Evolutionary conservation across 768 basidiomycete genomes (phyloP).

Genomic region (Lactarius quietus): DNA sequence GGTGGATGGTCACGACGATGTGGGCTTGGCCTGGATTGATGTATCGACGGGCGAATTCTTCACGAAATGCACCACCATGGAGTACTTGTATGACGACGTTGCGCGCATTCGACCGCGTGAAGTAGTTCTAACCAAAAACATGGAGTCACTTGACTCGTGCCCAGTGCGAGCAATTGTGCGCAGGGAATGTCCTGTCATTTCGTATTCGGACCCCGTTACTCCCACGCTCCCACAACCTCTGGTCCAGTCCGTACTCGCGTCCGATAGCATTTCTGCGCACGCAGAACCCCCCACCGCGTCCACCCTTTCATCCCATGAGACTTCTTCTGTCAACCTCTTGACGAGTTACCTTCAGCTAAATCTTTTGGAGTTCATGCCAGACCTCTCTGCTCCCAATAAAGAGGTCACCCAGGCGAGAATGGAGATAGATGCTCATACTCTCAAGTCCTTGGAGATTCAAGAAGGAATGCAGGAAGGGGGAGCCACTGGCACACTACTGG

Average conservation of each 20-base stretch:
- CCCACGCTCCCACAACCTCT: background rate
- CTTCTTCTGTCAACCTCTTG: slow-evolving; percentile 55
- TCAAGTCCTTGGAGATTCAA: slow-evolving; percentile 82
- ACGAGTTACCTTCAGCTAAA: slow-evolving; percentile 62
- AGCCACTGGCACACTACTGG: slow-evolving; percentile 66
- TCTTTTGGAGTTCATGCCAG: slow-evolving; percentile 76
- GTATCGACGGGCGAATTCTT: slow-evolving; percentile 94
- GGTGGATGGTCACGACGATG: background rate
- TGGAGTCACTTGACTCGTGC: slow-evolving; percentile 40
- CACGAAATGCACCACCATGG: slow-evolving; percentile 54
- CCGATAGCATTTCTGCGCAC: slow-evolving; percentile 25
- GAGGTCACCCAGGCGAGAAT: slow-evolving; percentile 59
- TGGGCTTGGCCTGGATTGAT: slow-evolving; percentile 93
- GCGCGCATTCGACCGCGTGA: slow-evolving; percentile 79
- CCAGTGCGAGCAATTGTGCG: slow-evolving; percentile 47
- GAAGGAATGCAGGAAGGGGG: slow-evolving; percentile 74
- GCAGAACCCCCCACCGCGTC: background rate
- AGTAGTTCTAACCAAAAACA: slow-evolving; percentile 57
- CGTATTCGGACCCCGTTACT: slow-evolving; percentile 37
- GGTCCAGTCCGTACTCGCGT: slow-evolving; percentile 7
- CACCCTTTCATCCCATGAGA: slow-evolving; percentile 41
- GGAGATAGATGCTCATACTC: slow-evolving; percentile 87
- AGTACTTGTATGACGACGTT: slow-evolving; percentile 72
- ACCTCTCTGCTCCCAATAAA: slow-evolving; percentile 50
- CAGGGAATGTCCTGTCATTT: slow-evolving; percentile 55